These are phyloP conservation scores for Geum urbanum DNA, from an alignment of 306 rosid genomes.

Conservation along the genomic window DNA sequence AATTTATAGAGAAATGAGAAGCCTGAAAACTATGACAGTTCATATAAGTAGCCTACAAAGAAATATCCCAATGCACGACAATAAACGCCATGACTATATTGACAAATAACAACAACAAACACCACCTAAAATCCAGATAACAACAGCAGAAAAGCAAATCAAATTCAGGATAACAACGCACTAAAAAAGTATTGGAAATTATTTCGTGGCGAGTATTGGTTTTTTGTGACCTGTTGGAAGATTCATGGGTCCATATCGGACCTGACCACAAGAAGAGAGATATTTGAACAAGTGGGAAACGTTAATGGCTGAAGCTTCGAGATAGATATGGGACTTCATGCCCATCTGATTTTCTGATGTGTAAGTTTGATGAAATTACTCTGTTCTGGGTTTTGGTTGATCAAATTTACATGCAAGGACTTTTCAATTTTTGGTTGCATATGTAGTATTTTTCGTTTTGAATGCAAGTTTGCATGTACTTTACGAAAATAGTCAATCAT, in stretches of 20 bases:
- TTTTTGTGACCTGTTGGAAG: constrained; percentile 8
- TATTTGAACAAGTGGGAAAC: constrained; percentile 16
- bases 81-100: not conserved
- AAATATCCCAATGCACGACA: constrained; percentile 20
- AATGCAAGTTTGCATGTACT: too few relatives aligned
- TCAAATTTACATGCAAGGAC: too few relatives aligned
- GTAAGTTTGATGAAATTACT: too few relatives aligned
- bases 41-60: constrained; percentile 8
- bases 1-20: not conserved
- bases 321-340: too few relatives aligned
- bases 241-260: constrained; percentile 11
- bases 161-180: not conserved
- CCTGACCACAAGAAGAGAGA: not conserved
- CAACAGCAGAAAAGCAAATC: not conserved
- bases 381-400: too few relatives aligned
- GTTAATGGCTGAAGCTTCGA: not conserved
- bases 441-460: too few relatives aligned
- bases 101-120: not conserved
- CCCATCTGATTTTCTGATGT: too few relatives aligned
- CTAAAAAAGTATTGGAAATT: not conserved
- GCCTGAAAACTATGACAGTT: constrained; percentile 7
- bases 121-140: not conserved
- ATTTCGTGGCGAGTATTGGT: constrained; percentile 9
- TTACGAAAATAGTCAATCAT: too few relatives aligned
- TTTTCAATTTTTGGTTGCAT: too few relatives aligned